A percentile compares a stretch with the other conserved stretches of the same genome.
phyloP scores from a whole-genome alignment of 2,329 filamentous ascomycete genomes.

The Penicillium sclerotiorum region DNA sequence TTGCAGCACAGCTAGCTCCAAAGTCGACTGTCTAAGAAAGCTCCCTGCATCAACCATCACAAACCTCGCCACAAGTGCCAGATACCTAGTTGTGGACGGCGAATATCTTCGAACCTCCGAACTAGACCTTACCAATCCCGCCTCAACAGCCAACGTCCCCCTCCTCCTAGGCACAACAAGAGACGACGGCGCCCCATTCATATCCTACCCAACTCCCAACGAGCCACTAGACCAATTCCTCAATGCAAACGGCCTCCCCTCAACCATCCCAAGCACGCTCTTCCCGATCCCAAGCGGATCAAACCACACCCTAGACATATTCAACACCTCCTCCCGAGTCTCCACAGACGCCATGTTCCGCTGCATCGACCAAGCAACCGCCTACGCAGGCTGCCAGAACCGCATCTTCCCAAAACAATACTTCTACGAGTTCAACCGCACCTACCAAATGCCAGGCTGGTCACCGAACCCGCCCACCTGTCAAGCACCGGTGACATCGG shows the following conservation, averaged over 20 bases:
- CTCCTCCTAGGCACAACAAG: conserved; percentile 25
- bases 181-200: conserved; percentile 49
- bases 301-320: conserved; percentile 58
- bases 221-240: conserved; percentile 54
- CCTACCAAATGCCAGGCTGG: conserved; percentile 51
- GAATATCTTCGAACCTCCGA: conserved; percentile 18
- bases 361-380: conserved; percentile 62
- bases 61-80: conserved; percentile 12
- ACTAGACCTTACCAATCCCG: conserved; percentile 14
- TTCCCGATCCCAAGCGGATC: conserved; percentile 50
- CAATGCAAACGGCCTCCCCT: conserved; percentile 13
- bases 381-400: conserved; percentile 51
- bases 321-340: conserved; percentile 58
- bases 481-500: conserved; percentile 45
- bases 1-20: conserved; percentile 52
- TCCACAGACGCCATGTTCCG: conserved; percentile 63
- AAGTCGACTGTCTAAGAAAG: conserved; percentile 52
- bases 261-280: conserved; percentile 7
- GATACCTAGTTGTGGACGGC: conserved; percentile 25
- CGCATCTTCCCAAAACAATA: conserved; percentile 54
- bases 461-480: conserved; percentile 56
- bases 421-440: conserved; percentile 64
- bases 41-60: conserved; percentile 15
- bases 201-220: conserved; percentile 42
- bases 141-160: conserved; percentile 22